Base-by-base conservation (phyloP, 805 yeast species). In the Candida stauntonica region DNA sequence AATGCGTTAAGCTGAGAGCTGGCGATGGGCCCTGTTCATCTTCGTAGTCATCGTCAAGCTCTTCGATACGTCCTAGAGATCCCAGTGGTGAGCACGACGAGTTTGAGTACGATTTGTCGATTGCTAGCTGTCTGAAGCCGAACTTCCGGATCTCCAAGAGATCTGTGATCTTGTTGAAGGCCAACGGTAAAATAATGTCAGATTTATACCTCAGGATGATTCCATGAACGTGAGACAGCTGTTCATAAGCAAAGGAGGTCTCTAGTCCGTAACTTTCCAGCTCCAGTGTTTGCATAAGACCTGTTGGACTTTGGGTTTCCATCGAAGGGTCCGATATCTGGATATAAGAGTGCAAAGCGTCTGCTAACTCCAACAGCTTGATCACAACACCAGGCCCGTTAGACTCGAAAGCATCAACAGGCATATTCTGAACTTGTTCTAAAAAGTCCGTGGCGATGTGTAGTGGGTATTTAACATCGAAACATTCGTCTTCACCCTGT, bases 351-450 rank as follows among this genome's bases (percentile, higher is more conserved):
- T 42, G 39, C 11, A 52, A 19, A 1, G 52, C 44, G 20, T 46
- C 45, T n/a, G 50, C 52, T 16, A 52, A 41, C 26, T 50, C 52
- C 17, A 50, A 17, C n/a, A 52, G 30, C 35, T 52, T 52, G 17
- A 38, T 20, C 3, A 47, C 43, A 5, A 41, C 55, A 28, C 57
- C 55, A 3, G 49, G 52, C 4, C 57, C 57, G 33, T 52, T 52
- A 1, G 50, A 41, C 31, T 50, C 57, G 34, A 46, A 48, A 1
- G 55, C 57, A 24, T 43, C 48, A 16, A 35, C 36, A 13, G 57
- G 49, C 3, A 47, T 36, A 7, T 41, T 45, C 7, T 17, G 26
- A 2, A 50, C 42, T 8, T 44, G 35, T 3, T 15, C 18, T 17
- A 52, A 27, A 30, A 52, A 50, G 3, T 50, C 52, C 6, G 39